These are phyloP conservation scores for Plenodomus lindquistii DNA, from an alignment of 2,329 filamentous ascomycete species.

Conservation along the genomic window DNA sequence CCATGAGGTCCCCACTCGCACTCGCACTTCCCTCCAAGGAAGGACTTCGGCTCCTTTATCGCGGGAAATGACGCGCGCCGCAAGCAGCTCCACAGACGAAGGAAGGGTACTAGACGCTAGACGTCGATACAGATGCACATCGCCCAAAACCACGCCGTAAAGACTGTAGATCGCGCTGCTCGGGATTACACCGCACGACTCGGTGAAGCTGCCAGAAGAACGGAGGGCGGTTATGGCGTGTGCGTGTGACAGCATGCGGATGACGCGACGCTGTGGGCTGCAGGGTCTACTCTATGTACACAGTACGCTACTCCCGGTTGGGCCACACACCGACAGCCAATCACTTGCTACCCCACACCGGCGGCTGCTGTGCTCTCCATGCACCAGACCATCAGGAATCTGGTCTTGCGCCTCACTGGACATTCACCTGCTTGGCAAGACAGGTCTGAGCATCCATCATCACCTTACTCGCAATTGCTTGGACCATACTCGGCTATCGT, in stretches of 20 bases:
- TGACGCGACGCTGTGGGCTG: background rate
- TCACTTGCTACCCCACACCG: background rate
- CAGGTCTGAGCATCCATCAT: background rate
- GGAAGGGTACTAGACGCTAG: background rate
- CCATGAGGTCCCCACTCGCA: too few species aligned
- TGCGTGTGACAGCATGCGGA: conserved; percentile 1
- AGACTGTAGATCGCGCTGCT: background rate
- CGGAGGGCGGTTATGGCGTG: conserved; percentile 10
- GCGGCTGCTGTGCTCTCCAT: background rate
- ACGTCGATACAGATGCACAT: too few species aligned
- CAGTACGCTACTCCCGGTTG: too few species aligned
- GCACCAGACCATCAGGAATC: background rate
- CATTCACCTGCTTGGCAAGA: background rate
- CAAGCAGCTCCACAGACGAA: background rate
- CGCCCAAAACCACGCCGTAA: background rate
- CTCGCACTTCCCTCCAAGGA: conserved; percentile 11
- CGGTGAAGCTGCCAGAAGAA: conserved; percentile 10
- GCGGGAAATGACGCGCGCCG: conserved; percentile 5
- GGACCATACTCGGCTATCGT: background rate
- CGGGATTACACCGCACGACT: background rate
- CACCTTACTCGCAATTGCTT: background rate
- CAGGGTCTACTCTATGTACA: background rate
- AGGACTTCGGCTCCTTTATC: conserved; percentile 7
- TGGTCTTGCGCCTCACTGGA: background rate
- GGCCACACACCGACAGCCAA: background rate